phyloP scores from a whole-genome alignment of 805 yeast genomes.

The Nematodospora valgi region DNA sequence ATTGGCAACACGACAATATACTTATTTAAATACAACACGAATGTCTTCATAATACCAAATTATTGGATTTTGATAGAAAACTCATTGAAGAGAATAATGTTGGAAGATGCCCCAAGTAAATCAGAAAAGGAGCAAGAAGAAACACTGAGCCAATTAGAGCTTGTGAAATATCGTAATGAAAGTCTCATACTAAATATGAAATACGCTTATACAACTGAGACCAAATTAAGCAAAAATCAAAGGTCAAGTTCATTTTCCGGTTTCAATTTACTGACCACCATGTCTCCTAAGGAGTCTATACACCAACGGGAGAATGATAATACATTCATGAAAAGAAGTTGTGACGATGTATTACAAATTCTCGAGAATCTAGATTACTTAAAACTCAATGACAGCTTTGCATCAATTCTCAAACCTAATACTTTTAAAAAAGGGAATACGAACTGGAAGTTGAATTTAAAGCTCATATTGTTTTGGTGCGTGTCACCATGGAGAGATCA shows the following conservation, averaged over 20 bases:
- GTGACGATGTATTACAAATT: slow-evolving; percentile 29
- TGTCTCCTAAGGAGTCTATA: background rate
- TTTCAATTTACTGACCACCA: too few species aligned
- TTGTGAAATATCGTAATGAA: slow-evolving; percentile 67
- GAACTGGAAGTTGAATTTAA: slow-evolving; percentile 35
- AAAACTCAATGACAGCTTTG: slow-evolving; percentile 27
- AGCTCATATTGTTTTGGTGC: slow-evolving; percentile 38
- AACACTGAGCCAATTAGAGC: slow-evolving; percentile 48
- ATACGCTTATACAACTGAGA: slow-evolving; percentile 6
- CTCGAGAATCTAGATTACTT: slow-evolving; percentile 35
- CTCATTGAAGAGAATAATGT: slow-evolving; percentile 39
- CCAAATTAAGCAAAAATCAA: background rate
- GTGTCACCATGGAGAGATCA: slow-evolving; percentile 34
- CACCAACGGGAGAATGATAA: background rate
- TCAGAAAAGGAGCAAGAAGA: slow-evolving; percentile 26
- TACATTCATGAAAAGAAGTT: slow-evolving; percentile 18
- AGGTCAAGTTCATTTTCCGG: too few species aligned
- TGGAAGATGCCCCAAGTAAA: slow-evolving; percentile 13
- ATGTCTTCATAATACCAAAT: slow-evolving; percentile 60
- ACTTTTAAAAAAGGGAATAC: slow-evolving; percentile 3
- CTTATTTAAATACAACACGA: slow-evolving; percentile 49
- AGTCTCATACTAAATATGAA: slow-evolving; percentile 57
- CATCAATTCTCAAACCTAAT: slow-evolving; percentile 23
- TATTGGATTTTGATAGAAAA: slow-evolving; percentile 57
- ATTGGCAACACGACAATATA: slow-evolving; percentile 31